phyloP scores from a whole-genome alignment of 1,139 yeast genomes.

The Scheffersomyces segobiensis region DNA sequence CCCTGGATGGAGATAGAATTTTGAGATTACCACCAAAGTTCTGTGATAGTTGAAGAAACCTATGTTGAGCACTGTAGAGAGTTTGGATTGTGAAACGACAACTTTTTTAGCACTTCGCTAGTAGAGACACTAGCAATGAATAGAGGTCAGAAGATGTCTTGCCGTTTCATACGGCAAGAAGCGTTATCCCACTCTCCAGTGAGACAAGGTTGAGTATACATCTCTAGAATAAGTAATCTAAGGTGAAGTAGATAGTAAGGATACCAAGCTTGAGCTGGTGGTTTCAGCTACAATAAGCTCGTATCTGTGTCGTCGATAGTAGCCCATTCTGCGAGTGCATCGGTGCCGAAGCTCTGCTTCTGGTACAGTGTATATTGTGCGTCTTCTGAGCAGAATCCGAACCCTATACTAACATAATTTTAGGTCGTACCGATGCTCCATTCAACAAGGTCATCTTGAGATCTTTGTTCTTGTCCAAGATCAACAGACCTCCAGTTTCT shows the following conservation, averaged over 20 bases:
- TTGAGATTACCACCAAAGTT: slow-evolving; percentile 1
- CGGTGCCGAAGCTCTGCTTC: slow-evolving; percentile 2
- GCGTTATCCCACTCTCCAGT: neutral
- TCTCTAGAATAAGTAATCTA: neutral
- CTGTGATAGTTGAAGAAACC: slow-evolving; percentile 4
- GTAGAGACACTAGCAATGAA: slow-evolving; percentile 14
- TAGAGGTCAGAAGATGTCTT: neutral
- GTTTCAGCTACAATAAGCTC: slow-evolving; percentile 5
- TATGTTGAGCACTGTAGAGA: neutral
- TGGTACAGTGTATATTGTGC: slow-evolving; percentile 36
- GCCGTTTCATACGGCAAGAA: neutral
- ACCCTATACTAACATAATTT: slow-evolving; percentile 45
- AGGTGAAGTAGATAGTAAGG: neutral
- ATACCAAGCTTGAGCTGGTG: slow-evolving; percentile 6
- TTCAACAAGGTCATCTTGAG: slow-evolving; percentile 97
- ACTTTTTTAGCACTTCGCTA: slow-evolving; percentile 3
- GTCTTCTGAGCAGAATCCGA: slow-evolving; percentile 59
- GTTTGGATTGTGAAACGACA: neutral
- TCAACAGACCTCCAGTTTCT: slow-evolving; percentile 99
- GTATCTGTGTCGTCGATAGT: neutral
- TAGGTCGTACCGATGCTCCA: slow-evolving; percentile 97
- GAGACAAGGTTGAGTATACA: neutral
- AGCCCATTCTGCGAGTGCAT: slow-evolving; percentile 62
- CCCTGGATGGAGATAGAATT: neutral
- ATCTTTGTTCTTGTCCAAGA: slow-evolving; percentile 94